These are phyloP conservation scores for Colletotrichum neosansevieriae DNA, from an alignment of 2,329 filamentous ascomycete genomes.

Conservation along the genomic window DNA sequence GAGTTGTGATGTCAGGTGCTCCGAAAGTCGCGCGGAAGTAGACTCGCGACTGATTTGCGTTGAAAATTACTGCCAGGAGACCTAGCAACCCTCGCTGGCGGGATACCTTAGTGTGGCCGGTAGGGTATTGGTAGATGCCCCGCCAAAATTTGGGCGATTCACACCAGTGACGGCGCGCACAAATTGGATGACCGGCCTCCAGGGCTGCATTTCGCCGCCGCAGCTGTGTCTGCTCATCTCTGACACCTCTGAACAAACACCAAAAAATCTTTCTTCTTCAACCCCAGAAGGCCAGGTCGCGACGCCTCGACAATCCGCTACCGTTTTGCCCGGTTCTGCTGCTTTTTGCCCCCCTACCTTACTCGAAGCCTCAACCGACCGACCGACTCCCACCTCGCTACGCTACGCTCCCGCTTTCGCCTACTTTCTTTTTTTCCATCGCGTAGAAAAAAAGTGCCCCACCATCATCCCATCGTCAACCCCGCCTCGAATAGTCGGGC, in stretches of 20 bases:
- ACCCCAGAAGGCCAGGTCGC: slow-evolving; percentile 38
- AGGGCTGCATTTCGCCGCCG: slow-evolving; percentile 32
- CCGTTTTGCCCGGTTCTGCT: slow-evolving; percentile 29
- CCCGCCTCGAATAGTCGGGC: slow-evolving; percentile 40
- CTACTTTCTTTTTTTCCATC: slow-evolving; percentile 17
- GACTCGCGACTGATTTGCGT: too few species aligned
- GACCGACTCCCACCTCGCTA: neutral
- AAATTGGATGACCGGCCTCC: slow-evolving; percentile 41
- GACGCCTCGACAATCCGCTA: slow-evolving; percentile 32
- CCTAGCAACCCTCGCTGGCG: slow-evolving; percentile 27
- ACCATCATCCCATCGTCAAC: slow-evolving; percentile 30
- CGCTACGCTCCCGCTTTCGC: slow-evolving; percentile 6
- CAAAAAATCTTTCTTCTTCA: slow-evolving; percentile 31
- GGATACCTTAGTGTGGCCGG: slow-evolving; percentile 19
- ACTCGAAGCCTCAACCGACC: neutral
- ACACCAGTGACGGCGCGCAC: slow-evolving; percentile 40
- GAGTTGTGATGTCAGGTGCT: slow-evolving; percentile 28
- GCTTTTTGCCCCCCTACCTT: neutral
- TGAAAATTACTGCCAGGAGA: neutral
- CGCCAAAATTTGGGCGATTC: slow-evolving; percentile 41
- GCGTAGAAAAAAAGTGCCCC: slow-evolving; percentile 28
- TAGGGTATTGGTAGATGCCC: slow-evolving; percentile 39
- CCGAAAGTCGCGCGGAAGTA: neutral
- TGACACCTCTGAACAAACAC: slow-evolving; percentile 28
- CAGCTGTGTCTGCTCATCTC: slow-evolving; percentile 25